Evolutionary conservation across 202 grass and related monocot genomes (phyloP), one percentile per base, ranked within the genome.

Genomic region (Digitaria exilis): DNA sequence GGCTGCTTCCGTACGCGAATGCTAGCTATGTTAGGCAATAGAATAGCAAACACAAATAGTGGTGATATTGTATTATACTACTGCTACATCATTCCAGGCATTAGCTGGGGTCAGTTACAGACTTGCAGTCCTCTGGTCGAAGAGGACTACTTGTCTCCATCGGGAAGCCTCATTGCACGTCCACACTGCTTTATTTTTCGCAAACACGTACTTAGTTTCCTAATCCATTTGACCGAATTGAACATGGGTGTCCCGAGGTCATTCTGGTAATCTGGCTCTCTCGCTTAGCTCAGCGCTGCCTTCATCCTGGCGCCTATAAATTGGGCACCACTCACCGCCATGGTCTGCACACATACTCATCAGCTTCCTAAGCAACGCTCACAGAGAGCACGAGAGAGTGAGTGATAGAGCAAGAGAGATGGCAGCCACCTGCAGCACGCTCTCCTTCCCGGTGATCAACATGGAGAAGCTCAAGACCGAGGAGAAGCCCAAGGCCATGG

Each of bases 401-500:
- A 50, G 44, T 12, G 51, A n/a, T 12, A 12, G 25, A 85, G 45
- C 28, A 16, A 74, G 48, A 19, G 58, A 81, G 68, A 93, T 94
- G 94, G 87, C 85, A 1, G 59, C 56, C 19, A 35, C 49, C 19
- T 11, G 48, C 30, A 45, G 24, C 24, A 29, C 66, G 54, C 35
- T 59, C 25, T 78, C 70, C 32, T 96, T 97, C 86, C 94, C 94
- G 26, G 84, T 94, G 65, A 79, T 97, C 77, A 79, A 84, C 90
- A 88, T 97, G 88, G 88, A 86, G 73, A 85, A 89, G 76, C 80
- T 97, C 10, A 64, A 87, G 75, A 91, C 64, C 1, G 49, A 86
- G 75, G 85, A 94, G 75, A 94, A 82, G 81, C 48, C 39, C 1
- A 73, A 54, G 17, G 79, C 88, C 70, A 97, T 91, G 94, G 85